A percentile compares a stretch with the other conserved stretches of the same genome.
phyloP scores from a whole-genome alignment of 805 yeast species.

The Lachancea waltii region DNA sequence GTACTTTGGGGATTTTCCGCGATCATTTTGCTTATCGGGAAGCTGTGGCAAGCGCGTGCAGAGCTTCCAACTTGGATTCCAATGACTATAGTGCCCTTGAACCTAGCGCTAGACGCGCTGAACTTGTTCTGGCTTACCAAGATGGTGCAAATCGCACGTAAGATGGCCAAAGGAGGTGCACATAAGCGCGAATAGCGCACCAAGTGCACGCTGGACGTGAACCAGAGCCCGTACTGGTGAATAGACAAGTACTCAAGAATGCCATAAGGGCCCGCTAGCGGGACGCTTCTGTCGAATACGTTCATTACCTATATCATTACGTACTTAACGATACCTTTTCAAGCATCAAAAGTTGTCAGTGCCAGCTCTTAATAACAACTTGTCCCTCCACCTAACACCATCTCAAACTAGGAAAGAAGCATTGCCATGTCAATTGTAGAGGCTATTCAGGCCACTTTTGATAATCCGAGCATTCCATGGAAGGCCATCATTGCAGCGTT shows the following conservation, averaged over 20 bases:
- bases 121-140: constrained; percentile 84
- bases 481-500: constrained; percentile 66
- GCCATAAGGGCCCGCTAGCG: no score
- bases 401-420: no score
- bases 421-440: constrained; percentile 18
- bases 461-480: constrained; percentile 72
- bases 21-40: constrained; percentile 43
- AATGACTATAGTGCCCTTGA: constrained; percentile 45
- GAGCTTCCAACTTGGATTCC: constrained; percentile 45
- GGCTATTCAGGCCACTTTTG: constrained; percentile 46
- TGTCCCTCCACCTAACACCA: no score
- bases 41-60: constrained; percentile 41
- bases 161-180: constrained; percentile 34
- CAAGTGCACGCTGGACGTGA: no score
- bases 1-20: constrained; percentile 85
- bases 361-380: no score
- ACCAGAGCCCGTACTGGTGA: no score
- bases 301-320: neutral
- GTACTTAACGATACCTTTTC: constrained; percentile 1
- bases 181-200: neutral
- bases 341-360: neutral
- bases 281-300: no score
- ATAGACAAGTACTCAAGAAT: no score
- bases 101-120: constrained; percentile 55
- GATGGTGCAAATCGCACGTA: constrained; percentile 71